Base-by-base conservation (phyloP, 441 rosid genomes). In the Gossypium gossypioides region DNA sequence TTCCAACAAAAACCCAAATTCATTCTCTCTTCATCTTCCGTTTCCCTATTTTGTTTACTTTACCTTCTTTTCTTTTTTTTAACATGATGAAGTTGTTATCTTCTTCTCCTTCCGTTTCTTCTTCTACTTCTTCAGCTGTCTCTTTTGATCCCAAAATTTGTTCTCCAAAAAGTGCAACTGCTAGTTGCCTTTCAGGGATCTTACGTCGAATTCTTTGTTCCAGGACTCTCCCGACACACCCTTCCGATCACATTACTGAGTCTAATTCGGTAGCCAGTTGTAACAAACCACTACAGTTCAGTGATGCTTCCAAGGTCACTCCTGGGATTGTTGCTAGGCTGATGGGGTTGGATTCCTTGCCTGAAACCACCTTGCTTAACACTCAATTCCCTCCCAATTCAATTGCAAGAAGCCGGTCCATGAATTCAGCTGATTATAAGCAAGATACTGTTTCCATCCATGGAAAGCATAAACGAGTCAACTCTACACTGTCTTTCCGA, bases 161-260 rank as follows among this genome's bases (percentile, higher is more conserved):
- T 78, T 57, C 63, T 50, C 62, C 84, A 13, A 83, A 24, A 77
- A 75, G 77, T 68, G 81, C 76, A 1, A 57, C 86, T 10, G 78
- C 83, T 5, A 74, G 89, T 8, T 87, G 89, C 69, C 74, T 92
- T 10, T 78, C 86, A 3, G 83, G 86, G 12, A 76, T 89, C 75
- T 64, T 92, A 5, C 86, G 90, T n/a, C 52, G 84, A 72, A 60
- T 92, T 71, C 87, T 92, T 73, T 82, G 91, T 72, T 84, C 89
- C 16, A 68, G 78, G 3, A 65, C 67, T 51, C 86, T 86, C 76
- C 88, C 90, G 18, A 81, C 92, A 0, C 78, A 81, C 84, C 96
- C 94, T 12, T 80, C 87, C 56, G 91, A 85, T 77, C 85, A 69
- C 37, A 69, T 72, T 32, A 76, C 77, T 1, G 88, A 80, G 73